Evolutionary conservation across 768 basidiomycete species (phyloP), one percentile per base, ranked within the genome.

Genomic region (Serendipita sp.): DNA sequence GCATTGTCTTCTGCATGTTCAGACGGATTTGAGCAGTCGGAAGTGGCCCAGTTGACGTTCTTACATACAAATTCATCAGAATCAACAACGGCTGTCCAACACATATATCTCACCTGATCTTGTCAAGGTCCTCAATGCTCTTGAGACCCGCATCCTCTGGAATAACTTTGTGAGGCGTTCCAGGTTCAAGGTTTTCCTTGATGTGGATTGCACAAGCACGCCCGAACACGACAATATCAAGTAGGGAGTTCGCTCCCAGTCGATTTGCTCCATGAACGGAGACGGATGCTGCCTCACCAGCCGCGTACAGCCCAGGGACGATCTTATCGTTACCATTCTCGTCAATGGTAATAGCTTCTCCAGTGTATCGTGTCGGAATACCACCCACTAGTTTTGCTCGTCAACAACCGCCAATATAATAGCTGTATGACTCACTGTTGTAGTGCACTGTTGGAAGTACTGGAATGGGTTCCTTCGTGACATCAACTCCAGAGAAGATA

Each of bases 221-320:
- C 69, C 96, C 96, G 70, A 98, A 99, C 68, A 98, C 96, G 74
- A 98, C 96, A 69, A 98, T 96, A 74, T 98, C 96, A 69, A 99
- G 79, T 31, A 99, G 85, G 23, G 96, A 99, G 81, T 99, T 99
- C 72, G 96, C 96, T 70, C 96, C 96, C 63, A 99, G 87, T 75
- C 96, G 93, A 79, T 99, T 99, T 68, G 96, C 96, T 67, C 96
- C 96, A 70, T 99, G 96, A 18, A 99, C 96, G 18, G 96, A 99
- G 36, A 98, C 96, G 69, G 91, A 97, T 4, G 96, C 96, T 63
- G 95, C 96, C 76, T 99, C 96, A 69, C 96, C 96, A 66, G 96
- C 96, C 65, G 96, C 96, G 75, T 98, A 99, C 2, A 99, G 79
- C 68, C 96, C 96, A 63, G 94, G 93, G 34, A 99, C 96, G 65